Conservation (phyloP, 306 rosid genomes). For the Prunus davidiana region DNA sequence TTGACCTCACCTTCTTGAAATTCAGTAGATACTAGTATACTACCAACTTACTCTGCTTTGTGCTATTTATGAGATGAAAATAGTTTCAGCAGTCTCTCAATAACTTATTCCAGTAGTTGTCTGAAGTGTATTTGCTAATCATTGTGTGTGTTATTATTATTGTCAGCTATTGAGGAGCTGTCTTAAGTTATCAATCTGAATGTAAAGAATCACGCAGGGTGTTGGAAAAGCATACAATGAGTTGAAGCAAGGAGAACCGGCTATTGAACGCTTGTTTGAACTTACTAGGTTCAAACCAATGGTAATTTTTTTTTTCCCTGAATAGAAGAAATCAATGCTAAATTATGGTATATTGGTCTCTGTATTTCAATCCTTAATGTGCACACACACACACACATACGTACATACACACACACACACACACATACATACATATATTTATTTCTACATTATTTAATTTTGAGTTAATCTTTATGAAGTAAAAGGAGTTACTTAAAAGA, state of each 20-base stretch:
- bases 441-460: neutral
- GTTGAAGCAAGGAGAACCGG: conserved; percentile 89
- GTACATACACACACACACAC: neutral
- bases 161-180: conserved; percentile 48
- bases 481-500: neutral
- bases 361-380: neutral
- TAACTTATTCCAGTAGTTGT: neutral
- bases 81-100: neutral
- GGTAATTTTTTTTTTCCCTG: conserved; percentile 38
- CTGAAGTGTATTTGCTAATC: conserved; percentile 2
- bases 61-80: neutral
- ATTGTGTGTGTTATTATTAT: conserved; percentile 18
- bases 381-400: neutral
- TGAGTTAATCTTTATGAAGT: neutral
- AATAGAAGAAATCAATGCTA: conserved; percentile 38
- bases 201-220: conserved; percentile 67
- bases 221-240: conserved; percentile 91
- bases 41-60: neutral
- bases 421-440: neutral
- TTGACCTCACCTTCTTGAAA: neutral
- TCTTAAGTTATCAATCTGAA: conserved; percentile 53
- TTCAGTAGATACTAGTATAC: neutral
- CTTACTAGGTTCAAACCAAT: conserved; percentile 50
- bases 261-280: conserved; percentile 71
- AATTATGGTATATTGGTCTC: conserved; percentile 8